phyloP scores from a whole-genome alignment of 1,284 basidiomycete genomes.

The Peniophora sp. region DNA sequence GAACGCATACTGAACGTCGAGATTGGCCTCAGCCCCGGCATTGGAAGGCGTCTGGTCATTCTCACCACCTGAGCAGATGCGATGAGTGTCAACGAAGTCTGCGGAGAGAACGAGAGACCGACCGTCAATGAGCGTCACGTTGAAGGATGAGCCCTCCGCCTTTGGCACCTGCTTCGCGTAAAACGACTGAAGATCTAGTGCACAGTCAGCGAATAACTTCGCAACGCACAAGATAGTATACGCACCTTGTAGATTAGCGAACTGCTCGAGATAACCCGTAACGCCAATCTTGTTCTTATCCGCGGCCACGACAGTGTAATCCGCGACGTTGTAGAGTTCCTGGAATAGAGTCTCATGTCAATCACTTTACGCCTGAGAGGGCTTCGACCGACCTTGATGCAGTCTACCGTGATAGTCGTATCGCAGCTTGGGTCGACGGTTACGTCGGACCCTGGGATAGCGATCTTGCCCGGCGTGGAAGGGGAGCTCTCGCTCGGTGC shows the following conservation, averaged over 20 bases:
- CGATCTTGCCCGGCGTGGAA: conserved; percentile 19
- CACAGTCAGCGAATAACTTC: neutral
- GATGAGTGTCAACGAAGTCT: neutral
- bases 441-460: conserved; percentile 24
- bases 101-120: neutral
- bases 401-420: conserved; percentile 17
- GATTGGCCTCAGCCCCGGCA: conserved; percentile 64
- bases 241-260: conserved; percentile 35
- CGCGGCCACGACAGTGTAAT: conserved; percentile 28
- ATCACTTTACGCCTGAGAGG: neutral
- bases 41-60: conserved; percentile 49
- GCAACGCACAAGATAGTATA: neutral
- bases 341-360: neutral
- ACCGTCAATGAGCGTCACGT: conserved; percentile 29
- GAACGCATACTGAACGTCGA: conserved; percentile 64
- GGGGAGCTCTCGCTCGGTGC: conserved; percentile 10
- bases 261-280: conserved; percentile 48
- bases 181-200: conserved; percentile 28
- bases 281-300: conserved; percentile 43
- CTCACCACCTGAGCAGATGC: conserved; percentile 32
- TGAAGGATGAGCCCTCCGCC: conserved; percentile 33
- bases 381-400: conserved; percentile 26
- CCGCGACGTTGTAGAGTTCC: conserved; percentile 43
- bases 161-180: conserved; percentile 22
- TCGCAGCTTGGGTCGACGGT: conserved; percentile 37